phyloP scores from a whole-genome alignment of 2,329 filamentous ascomycete species.

The Sporothrix inflata region DNA sequence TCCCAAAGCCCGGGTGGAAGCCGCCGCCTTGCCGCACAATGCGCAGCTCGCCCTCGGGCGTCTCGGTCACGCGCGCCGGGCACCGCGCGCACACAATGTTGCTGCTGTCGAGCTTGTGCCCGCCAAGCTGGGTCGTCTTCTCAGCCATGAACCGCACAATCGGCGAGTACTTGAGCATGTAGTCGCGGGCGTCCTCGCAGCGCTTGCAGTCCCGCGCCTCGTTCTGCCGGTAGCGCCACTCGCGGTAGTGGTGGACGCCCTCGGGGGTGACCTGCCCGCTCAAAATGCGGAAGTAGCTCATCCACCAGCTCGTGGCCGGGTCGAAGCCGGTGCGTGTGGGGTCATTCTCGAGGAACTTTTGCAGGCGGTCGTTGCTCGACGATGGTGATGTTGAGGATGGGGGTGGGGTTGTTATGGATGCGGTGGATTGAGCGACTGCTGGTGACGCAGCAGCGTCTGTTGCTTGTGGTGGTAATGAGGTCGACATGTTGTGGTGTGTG shows the following conservation, averaged over 20 bases:
- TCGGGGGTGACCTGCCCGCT: slow-evolving; percentile 71
- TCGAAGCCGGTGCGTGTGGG: slow-evolving; percentile 66
- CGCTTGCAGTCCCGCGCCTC: slow-evolving; percentile 77
- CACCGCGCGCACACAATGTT: slow-evolving; percentile 88
- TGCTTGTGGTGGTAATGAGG: slow-evolving; percentile 24
- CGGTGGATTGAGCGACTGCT: neutral
- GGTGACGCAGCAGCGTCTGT: slow-evolving; percentile 14
- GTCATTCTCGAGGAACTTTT: slow-evolving; percentile 54
- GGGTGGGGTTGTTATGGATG: neutral
- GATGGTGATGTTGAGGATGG: neutral
- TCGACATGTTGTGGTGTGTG: slow-evolving; percentile 25
- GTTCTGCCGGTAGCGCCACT: slow-evolving; percentile 73
- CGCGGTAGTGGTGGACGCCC: slow-evolving; percentile 75
- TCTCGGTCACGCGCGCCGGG: slow-evolving; percentile 52
- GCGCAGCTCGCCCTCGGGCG: slow-evolving; percentile 38
- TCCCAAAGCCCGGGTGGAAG: slow-evolving; percentile 84
- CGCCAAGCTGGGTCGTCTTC: slow-evolving; percentile 78
- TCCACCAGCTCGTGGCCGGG: slow-evolving; percentile 67
- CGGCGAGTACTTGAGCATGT: slow-evolving; percentile 81
- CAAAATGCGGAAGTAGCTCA: slow-evolving; percentile 84
- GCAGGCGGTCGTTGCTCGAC: slow-evolving; percentile 16
- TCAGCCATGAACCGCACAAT: slow-evolving; percentile 84
- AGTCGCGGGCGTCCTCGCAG: slow-evolving; percentile 82
- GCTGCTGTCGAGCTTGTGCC: slow-evolving; percentile 64
- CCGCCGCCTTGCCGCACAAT: slow-evolving; percentile 73